A percentile compares a stretch with the other conserved stretches of the same genome.
phyloP scores from a whole-genome alignment of 2,329 filamentous ascomycete species.

The Aspergillus caelatus region DNA sequence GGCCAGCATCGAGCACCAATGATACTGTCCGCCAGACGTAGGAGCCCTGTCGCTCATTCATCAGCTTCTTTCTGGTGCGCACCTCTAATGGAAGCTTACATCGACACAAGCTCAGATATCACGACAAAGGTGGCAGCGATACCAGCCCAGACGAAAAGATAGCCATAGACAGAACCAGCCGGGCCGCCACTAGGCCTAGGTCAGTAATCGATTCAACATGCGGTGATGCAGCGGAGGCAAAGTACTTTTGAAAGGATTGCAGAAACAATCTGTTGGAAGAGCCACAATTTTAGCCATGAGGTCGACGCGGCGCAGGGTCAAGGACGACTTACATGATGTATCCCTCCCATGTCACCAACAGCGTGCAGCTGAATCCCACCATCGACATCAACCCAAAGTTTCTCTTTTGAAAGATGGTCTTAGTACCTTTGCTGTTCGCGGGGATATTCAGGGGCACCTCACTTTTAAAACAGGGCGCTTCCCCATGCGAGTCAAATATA shows the following conservation, averaged over 20 bases:
- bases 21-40: constrained; percentile 42
- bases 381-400: constrained; percentile 46
- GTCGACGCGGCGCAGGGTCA: background rate
- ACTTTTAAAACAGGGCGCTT: constrained; percentile 54
- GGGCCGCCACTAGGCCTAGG: constrained; percentile 31
- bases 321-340: constrained; percentile 34
- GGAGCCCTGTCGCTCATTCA: constrained; percentile 28
- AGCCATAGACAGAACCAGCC: constrained; percentile 36
- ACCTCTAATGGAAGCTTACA: constrained; percentile 20
- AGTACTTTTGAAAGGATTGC: constrained; percentile 27
- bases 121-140: constrained; percentile 29
- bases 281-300: background rate
- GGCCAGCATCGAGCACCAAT: constrained; percentile 47
- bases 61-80: background rate
- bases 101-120: constrained; percentile 37
- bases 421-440: background rate
- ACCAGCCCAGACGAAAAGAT: constrained; percentile 37
- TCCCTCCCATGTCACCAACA: constrained; percentile 46
- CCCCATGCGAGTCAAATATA: constrained; percentile 55
- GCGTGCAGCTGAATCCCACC: constrained; percentile 44
- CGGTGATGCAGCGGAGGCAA: background rate
- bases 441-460: background rate
- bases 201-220: background rate
- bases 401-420: constrained; percentile 26
- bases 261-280: constrained; percentile 18